Base-by-base conservation (phyloP, 2,329 filamentous ascomycete genomes). In the Epichloe aotearoae region DNA sequence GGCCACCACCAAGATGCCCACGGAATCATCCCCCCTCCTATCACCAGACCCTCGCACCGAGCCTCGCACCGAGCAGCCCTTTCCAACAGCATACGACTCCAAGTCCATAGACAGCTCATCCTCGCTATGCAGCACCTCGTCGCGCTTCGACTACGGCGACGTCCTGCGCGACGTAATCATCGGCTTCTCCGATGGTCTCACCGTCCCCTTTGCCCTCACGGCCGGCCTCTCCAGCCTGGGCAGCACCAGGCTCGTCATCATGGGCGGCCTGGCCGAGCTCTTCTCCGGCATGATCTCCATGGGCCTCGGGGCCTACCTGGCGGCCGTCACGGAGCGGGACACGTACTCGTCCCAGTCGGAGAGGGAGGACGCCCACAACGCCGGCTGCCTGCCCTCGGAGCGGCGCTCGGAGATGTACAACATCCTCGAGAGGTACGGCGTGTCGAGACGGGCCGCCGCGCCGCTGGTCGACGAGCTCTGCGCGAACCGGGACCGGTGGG, bases 151-250 rank as follows among this genome's bases (percentile, higher is more conserved):
- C 58, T 63, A 73, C 57, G 65, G 65, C 53, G 67, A 70, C 51
- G 60, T 79, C 49, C 66, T 83, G 15, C 73, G 76, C 44, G 82
- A 87, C 64, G 74, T 82, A 55, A 88, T 86, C 53, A 83, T 90
- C 57, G 86, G 86, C 49, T 81, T 89, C 58, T 83, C 85, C 0
- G 86, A 90, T 61, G 86, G 86, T 15, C 73, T 90, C 57, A 90
- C 86, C 0, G 86, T 90, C 0, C 86, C 86, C 0, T 90, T 90
- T 58, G 86, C 86, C 15, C 71, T 90, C 38, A 88, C 84, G 0
- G 86, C 86, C 0, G 86, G 86, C 14, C 72, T 90, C 2, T 82
- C 79, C 2, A 75, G 75, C 47, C 69, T 85, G 44, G 81, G 81
- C n/a, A 73, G 79, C 61, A 81, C 80, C 34, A 76, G 73, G 46